Evolutionary conservation across 176 grass and related monocot species (phyloP).

Genomic region (Oryza rufipogon): DNA sequence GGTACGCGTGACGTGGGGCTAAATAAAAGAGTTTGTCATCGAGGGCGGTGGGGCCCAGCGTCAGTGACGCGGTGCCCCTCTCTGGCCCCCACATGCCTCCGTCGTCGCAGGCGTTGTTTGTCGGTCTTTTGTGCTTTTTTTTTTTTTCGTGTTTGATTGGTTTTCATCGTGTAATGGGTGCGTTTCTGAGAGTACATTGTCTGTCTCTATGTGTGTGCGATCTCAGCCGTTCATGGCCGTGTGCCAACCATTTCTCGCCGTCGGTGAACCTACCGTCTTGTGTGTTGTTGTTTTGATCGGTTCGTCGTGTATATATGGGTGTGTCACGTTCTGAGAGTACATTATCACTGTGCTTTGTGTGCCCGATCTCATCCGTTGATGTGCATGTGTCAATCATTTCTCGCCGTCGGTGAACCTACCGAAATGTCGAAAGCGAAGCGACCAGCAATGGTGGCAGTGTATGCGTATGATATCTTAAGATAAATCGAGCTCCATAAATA

Average conservation of each 20-base stretch:
- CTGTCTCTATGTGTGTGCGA: not conserved
- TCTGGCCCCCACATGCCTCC: not conserved
- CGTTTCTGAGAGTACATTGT: not conserved
- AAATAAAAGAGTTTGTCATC: constrained; percentile 33
- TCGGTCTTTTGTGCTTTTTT: not conserved
- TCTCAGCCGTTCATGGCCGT: not conserved
- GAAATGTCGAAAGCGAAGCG: too few relatives aligned
- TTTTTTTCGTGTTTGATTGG: not conserved
- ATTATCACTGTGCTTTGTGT: not conserved
- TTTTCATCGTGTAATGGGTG: not conserved
- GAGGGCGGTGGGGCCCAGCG: constrained; percentile 26
- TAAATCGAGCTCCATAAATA: too few relatives aligned
- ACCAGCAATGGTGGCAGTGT: too few relatives aligned
- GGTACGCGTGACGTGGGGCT: constrained; percentile 36
- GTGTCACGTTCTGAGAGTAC: too few relatives aligned
- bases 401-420: not conserved
- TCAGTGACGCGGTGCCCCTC: constrained; percentile 1
- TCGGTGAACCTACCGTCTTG: not conserved
- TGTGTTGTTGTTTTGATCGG: too few relatives aligned
- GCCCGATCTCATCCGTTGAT: not conserved
- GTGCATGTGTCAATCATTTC: too few relatives aligned
- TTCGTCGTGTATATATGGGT: too few relatives aligned
- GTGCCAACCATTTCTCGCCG: too few relatives aligned
- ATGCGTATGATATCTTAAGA: too few relatives aligned
- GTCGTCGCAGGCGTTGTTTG: not conserved